phyloP scores from a whole-genome alignment of 768 basidiomycete species.

The Mycena rosella region DNA sequence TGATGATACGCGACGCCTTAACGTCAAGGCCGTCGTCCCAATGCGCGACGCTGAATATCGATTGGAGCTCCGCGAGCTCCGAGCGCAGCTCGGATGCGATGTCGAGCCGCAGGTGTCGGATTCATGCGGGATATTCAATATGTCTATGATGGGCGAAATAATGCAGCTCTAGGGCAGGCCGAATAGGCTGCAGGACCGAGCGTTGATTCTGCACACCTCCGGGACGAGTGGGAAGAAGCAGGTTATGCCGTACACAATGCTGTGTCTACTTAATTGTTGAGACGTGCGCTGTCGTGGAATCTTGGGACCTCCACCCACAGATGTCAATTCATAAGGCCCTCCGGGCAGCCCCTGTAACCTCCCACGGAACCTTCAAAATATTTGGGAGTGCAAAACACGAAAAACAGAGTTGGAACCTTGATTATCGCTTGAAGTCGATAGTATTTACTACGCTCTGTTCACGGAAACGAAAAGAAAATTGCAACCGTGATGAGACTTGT shows the following conservation, averaged over 20 bases:
- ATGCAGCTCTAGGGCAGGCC: slow-evolving; percentile 31
- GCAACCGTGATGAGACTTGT: no score
- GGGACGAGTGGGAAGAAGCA: slow-evolving; percentile 71
- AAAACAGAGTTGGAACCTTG: no score
- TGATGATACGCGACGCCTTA: slow-evolving; percentile 55
- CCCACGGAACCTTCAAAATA: no score
- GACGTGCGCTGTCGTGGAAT: slow-evolving; percentile 57
- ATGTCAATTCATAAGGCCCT: no score
- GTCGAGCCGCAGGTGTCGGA: slow-evolving; percentile 49
- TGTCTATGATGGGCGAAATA: slow-evolving; percentile 46
- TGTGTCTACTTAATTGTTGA: slow-evolving; percentile 61
- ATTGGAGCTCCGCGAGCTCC: slow-evolving; percentile 50
- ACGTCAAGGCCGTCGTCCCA: slow-evolving; percentile 55
- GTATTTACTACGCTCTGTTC: no score
- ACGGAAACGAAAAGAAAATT: no score
- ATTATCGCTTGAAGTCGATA: no score
- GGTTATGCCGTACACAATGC: slow-evolving; percentile 60
- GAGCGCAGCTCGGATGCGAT: slow-evolving; percentile 53
- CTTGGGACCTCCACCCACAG: slow-evolving; percentile 56
- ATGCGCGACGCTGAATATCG: slow-evolving; percentile 55
- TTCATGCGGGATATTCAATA: slow-evolving; percentile 55
- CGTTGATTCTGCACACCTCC: slow-evolving; percentile 68
- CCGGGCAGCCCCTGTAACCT: no score
- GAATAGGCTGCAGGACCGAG: slow-evolving; percentile 57
- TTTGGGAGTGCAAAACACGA: no score